These are phyloP conservation scores for Hypoxylon sp. DNA, from an alignment of 2,329 filamentous ascomycete genomes.

Conservation along the genomic window DNA sequence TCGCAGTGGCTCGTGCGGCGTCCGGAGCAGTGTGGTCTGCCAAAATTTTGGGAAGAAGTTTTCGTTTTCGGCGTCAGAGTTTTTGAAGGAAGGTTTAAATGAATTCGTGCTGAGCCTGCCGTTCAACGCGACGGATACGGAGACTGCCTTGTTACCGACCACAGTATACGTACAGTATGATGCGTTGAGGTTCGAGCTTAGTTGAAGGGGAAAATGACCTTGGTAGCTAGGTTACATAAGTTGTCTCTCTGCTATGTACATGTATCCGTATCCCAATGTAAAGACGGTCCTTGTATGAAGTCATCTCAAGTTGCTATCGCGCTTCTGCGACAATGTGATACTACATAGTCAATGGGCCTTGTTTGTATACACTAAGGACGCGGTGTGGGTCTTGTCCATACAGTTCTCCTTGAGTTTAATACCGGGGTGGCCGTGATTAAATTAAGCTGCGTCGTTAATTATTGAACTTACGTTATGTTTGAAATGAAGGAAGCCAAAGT, in stretches of 20 bases:
- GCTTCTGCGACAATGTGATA: no score
- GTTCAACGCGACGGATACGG: constrained; percentile 67
- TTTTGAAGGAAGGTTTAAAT: constrained; percentile 64
- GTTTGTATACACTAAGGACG: not conserved
- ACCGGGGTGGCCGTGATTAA: not conserved
- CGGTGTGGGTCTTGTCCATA: not conserved
- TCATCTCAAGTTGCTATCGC: no score
- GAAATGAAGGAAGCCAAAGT: not conserved
- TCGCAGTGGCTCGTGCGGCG: constrained; percentile 69
- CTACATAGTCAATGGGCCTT: no score
- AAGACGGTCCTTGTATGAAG: no score
- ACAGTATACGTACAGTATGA: constrained; percentile 74
- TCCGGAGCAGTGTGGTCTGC: constrained; percentile 69
- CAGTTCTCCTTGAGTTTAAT: not conserved
- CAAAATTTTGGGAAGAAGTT: constrained; percentile 71
- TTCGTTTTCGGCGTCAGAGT: constrained; percentile 60
- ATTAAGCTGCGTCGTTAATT: no score
- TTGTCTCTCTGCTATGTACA: no score
- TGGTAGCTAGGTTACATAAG: no score
- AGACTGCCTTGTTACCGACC: constrained; percentile 66
- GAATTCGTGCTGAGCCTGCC: constrained; percentile 68
- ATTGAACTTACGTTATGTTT: no score
- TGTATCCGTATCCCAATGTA: no score
- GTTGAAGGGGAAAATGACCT: constrained; percentile 5
- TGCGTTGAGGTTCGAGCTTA: constrained; percentile 68